Evolutionary conservation across 495 filamentous ascomycete species (phyloP).

Genomic region (Ramalina peruviana): DNA sequence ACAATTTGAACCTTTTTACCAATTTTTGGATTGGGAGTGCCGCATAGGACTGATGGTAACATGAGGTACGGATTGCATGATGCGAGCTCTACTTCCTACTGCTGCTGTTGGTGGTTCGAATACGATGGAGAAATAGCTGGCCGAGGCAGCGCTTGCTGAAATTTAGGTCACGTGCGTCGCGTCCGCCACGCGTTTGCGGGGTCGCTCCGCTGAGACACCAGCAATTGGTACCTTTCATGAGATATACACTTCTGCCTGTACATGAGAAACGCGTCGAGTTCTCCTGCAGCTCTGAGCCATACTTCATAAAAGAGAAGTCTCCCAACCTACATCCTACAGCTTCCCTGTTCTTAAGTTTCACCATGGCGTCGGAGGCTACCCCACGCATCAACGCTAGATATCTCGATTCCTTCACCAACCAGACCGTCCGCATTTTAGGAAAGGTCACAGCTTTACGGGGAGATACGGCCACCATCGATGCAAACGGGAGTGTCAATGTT

Average conservation of each 20-base stretch:
- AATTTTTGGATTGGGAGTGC: too few species aligned
- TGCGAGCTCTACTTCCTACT: too few species aligned
- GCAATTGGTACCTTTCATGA: neutral
- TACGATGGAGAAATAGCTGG: neutral
- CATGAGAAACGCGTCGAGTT: too few species aligned
- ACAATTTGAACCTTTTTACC: too few species aligned
- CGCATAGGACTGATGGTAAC: too few species aligned
- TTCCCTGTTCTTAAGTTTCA: neutral
- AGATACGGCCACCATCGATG: slow-evolving; percentile 66
- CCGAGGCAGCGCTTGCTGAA: neutral
- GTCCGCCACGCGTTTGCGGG: neutral
- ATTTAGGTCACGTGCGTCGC: neutral
- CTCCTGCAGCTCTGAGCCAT: too few species aligned
- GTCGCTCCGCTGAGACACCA: neutral
- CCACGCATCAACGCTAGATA: slow-evolving; percentile 15
- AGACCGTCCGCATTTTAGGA: slow-evolving; percentile 72
- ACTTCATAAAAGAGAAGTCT: neutral
- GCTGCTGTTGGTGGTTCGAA: too few species aligned
- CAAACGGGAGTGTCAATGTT: slow-evolving; percentile 55
- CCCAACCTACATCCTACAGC: neutral
- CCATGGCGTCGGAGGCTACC: slow-evolving; percentile 16
- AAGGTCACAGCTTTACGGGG: slow-evolving; percentile 70
- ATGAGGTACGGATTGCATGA: too few species aligned
- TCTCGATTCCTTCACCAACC: slow-evolving; percentile 27
- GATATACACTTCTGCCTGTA: too few species aligned